These are phyloP conservation scores for Dioscorea dumetorum DNA, from an alignment of 106 monocot species.

Conservation along the genomic window DNA sequence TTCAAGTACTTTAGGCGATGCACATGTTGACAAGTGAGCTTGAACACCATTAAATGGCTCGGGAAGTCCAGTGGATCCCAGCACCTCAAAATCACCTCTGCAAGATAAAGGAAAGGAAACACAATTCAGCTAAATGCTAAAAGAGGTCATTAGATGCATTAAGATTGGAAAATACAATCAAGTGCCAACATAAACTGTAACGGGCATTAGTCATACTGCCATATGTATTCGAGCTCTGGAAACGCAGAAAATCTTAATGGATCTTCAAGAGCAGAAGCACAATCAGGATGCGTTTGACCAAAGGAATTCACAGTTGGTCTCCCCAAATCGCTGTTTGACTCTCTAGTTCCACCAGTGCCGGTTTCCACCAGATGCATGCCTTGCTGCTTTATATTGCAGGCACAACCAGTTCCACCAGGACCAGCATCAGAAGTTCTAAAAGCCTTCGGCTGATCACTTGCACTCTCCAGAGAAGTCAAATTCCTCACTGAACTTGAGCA, in stretches of 20 bases:
- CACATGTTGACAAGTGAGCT: conserved; percentile 72
- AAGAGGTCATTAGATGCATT: neutral
- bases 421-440: conserved; percentile 8
- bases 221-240: conserved; percentile 64
- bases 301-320: conserved; percentile 10
- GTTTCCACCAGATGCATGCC: neutral
- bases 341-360: neutral
- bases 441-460: conserved; percentile 11
- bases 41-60: conserved; percentile 58
- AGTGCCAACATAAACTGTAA: conserved; percentile 1
- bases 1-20: conserved; percentile 65
- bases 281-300: conserved; percentile 12
- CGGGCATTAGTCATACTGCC: conserved; percentile 61
- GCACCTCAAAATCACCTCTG: conserved; percentile 75
- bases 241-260: conserved; percentile 24
- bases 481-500: conserved; percentile 1
- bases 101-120: conserved; percentile 14
- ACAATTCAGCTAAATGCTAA: neutral
- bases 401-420: conserved; percentile 4
- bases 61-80: conserved; percentile 22
- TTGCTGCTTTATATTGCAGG: neutral
- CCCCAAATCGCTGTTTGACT: conserved; percentile 8
- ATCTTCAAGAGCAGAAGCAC: conserved; percentile 9
- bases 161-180: neutral
- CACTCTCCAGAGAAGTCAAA: conserved; percentile 5